Percentiles rank a stretch among this genome's conserved stretches.
Conservation (phyloP, 2,329 filamentous ascomycete genomes). For the Xylariaceae sp. region DNA sequence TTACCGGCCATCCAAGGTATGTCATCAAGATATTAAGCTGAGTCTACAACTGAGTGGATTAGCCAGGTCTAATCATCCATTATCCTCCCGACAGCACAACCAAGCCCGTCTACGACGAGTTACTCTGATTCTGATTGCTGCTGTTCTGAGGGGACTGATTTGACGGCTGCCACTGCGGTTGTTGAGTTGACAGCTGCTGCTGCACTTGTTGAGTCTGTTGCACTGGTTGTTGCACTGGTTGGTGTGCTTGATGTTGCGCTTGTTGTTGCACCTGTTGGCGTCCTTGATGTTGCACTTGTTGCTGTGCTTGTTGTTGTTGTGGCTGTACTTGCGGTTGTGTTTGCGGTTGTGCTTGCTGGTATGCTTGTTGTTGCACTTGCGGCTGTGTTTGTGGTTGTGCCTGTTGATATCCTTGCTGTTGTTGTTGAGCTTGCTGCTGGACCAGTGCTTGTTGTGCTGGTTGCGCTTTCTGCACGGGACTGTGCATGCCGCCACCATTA, state of each 20-base stretch:
- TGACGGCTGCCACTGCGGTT: not conserved
- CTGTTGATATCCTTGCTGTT: not conserved
- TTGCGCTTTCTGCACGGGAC: not conserved
- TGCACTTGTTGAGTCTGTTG: too few species aligned
- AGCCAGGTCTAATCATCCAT: not conserved
- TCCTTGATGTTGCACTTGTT: too few species aligned
- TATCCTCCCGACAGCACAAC: not conserved
- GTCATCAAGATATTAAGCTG: not conserved
- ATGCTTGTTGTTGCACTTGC: not conserved
- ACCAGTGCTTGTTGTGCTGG: not conserved
- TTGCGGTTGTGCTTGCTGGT: too few species aligned
- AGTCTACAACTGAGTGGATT: not conserved
- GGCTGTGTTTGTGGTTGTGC: not conserved
- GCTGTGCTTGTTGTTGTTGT: too few species aligned
- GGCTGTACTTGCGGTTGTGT: too few species aligned
- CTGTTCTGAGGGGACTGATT: slow-evolving; percentile 1
- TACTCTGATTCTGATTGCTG: not conserved
- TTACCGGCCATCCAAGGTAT: not conserved
- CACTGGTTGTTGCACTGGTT: too few species aligned
- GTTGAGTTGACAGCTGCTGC: too few species aligned
- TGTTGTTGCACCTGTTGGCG: too few species aligned
- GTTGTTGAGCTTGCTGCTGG: not conserved
- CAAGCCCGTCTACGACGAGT: not conserved
- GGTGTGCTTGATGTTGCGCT: too few species aligned
- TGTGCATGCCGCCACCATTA: slow-evolving; percentile 19